phyloP scores from a whole-genome alignment of 441 rosid genomes.

The Gossypium lobatum region DNA sequence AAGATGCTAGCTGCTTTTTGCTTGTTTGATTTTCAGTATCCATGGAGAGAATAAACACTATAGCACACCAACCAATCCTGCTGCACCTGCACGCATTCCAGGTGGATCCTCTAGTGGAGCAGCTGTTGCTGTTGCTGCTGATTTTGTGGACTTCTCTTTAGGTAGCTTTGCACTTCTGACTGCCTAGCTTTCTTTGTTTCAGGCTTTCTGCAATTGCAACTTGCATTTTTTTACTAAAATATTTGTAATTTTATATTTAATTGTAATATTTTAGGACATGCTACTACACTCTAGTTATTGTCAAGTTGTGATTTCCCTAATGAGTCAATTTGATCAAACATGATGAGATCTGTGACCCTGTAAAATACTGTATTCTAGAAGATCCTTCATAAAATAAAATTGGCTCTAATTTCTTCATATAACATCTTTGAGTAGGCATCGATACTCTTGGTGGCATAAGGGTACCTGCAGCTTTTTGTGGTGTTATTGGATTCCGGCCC shows the following conservation, averaged over 20 bases:
- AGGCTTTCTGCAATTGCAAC: background rate
- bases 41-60: conserved; percentile 61
- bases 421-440: conserved; percentile 48
- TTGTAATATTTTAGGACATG: background rate
- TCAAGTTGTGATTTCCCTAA: background rate
- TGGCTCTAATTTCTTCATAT: conserved; percentile 5
- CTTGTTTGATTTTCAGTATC: conserved; percentile 39
- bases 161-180: conserved; percentile 27
- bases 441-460: conserved; percentile 92
- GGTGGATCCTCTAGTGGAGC: conserved; percentile 78
- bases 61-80: conserved; percentile 63
- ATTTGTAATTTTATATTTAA: background rate
- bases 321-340: background rate
- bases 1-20: conserved; percentile 15
- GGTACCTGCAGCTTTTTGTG: conserved; percentile 85
- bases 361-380: background rate
- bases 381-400: background rate
- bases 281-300: background rate
- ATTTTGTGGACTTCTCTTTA: conserved; percentile 57
- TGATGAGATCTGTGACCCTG: background rate
- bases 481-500: conserved; percentile 74
- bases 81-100: conserved; percentile 44
- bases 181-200: background rate
- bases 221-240: background rate
- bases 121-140: conserved; percentile 63